Evolutionary conservation across 129 eudicot species (phyloP), one percentile per base, ranked within the genome.

Genomic region (Ambrosia artemisiifolia): DNA sequence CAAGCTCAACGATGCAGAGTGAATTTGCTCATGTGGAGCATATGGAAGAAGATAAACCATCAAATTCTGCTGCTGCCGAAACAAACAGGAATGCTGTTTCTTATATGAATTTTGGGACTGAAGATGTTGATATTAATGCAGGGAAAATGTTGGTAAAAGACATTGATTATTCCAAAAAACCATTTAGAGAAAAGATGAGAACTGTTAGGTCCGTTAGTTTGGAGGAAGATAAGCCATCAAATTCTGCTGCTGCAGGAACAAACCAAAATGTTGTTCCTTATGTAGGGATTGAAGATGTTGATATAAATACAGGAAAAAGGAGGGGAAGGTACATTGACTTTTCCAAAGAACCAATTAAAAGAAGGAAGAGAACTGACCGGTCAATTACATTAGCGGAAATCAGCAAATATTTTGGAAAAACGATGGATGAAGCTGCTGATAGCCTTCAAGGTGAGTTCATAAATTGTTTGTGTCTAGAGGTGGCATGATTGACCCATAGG

Each of bases 391-490:
- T 63, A 17, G 68, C 35, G 48, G 68, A 54, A 54, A 54, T 54
- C 12, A 54, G 13, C 12, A 54, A 54, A 54, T 4, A 54, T 54
- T 54, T 18, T 16, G 68, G 48, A 16, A 35, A 63, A 36, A 36
- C 68, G 17, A 63, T 63, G 68, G 68, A 63, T 14, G 68, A 63
- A 63, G 68, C 68, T 63, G 68, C 68, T 8, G 68, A 34, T n/a
- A 63, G 24, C 46, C 68, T 63, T 63, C 30, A 4, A 16, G 68
- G 68, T 63, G 28, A 63, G 68, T n/a, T 63, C 19, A 63, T 63
- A 35, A 12, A 9, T 11, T 63, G 30, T 63, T 63, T 36, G 6
- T 63, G 47, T n/a, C 7, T 34, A 63, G 43, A 17, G 68, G 48
- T 63, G 47, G 30, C 61, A 18, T n/a, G 20, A 14, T 50, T 4